Base-by-base conservation (phyloP, 331 rosid species). In the Spiraea crenata region DNA sequence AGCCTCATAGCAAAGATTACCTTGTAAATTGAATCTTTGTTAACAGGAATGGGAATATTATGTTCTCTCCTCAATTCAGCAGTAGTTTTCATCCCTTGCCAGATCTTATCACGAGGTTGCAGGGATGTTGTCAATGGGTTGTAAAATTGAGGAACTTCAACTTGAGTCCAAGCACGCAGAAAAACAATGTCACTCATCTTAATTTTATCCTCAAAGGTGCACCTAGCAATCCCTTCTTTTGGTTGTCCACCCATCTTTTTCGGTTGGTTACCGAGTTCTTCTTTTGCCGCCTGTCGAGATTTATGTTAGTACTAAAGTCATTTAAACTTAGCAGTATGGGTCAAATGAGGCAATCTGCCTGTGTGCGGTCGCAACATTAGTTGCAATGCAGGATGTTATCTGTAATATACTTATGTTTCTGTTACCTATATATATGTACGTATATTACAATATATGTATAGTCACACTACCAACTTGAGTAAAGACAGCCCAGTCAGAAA, bases 141-240 rank as follows among this genome's bases (percentile, higher is more conserved):
- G 81, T 78, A 85, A 73, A 90, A 93, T 57, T 70, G 69, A 67
- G 98, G 97, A 73, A 89, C 90, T 63, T 88, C 97, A 40, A 93
- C 97, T 85, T 79, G 89, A 75, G 96, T 87, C 97, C 96, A 93
- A 41, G 97, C 98, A 31, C 95, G 90, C 86, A 93, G 74, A 85
- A 93, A 93, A 65, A 93, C 96, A 69, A 87, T 84, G 86, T 93
- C 98, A 48, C 98, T 93, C 98, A 93, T 90, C 84, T 90, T 88
- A 78, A 93, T 89, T 81, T 87, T 93, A 82, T 93, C 99, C 85
- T 93, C 97, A 25, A 93, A 93, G 56, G 97, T 87, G 82, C 99
- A 93, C 79, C 99, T 81, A 50, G 86, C 99, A 72, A 93, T 87
- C 83, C 99, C 99, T 84, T 91, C 99, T 75, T 78, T 91, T 8